A percentile compares a stretch with the other conserved stretches of the same genome.
phyloP scores from a whole-genome alignment of 805 yeast species.

The Suhomyces tanzawaensis region DNA sequence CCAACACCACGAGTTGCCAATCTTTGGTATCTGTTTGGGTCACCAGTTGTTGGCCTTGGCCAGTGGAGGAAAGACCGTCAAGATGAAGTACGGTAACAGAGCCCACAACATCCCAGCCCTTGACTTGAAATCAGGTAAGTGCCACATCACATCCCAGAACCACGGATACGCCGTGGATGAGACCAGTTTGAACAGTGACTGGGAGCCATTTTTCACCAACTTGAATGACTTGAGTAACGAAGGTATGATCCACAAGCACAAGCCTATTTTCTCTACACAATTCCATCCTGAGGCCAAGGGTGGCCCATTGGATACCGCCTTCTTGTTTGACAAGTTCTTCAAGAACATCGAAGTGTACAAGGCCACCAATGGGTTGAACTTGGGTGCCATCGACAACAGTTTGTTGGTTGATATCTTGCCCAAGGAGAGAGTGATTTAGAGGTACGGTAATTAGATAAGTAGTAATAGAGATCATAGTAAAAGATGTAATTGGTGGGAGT shows the following conservation, averaged over 20 bases:
- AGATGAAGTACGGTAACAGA: constrained; percentile 96
- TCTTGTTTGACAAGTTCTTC: constrained; percentile 87
- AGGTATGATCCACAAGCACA: constrained; percentile 87
- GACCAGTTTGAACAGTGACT: constrained; percentile 72
- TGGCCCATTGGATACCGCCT: constrained; percentile 93
- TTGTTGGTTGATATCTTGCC: constrained; percentile 63
- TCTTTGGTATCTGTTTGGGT: constrained; percentile 97
- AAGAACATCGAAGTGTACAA: constrained; percentile 59
- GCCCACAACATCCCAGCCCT: constrained; percentile 98
- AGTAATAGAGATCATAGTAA: too few species aligned
- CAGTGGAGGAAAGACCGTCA: constrained; percentile 87
- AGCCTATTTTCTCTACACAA: constrained; percentile 94
- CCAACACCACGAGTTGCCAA: constrained; percentile 65
- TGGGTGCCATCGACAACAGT: constrained; percentile 45
- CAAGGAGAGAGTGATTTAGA: constrained; percentile 58
- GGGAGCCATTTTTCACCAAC: constrained; percentile 82
- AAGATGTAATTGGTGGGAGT: too few species aligned
- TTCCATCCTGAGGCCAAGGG: constrained; percentile 99
- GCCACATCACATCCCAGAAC: constrained; percentile 98
- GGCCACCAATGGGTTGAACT: constrained; percentile 33
- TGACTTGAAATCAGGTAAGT: constrained; percentile 84
- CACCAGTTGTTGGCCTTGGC: constrained; percentile 96
- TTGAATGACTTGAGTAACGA: constrained; percentile 95
- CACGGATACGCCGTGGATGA: constrained; percentile 98
- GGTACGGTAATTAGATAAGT: too few species aligned